phyloP scores from a whole-genome alignment of 345 rosid genomes.

The Lepidium sativum region DNA sequence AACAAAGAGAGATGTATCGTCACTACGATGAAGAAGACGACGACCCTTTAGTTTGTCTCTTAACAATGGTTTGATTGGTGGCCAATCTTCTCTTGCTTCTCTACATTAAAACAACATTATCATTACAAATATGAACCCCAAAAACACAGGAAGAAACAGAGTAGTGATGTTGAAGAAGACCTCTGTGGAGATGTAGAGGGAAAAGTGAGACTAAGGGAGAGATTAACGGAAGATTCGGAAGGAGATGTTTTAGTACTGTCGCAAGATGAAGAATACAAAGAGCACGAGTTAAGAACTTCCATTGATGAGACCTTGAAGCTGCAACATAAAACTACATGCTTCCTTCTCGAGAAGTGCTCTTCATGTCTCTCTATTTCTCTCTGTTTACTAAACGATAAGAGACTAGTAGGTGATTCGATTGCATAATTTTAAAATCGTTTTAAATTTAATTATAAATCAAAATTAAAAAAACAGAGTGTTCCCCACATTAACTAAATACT shows the following conservation, averaged over 20 bases:
- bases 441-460: neutral
- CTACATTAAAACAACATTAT: neutral
- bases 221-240: slow-evolving; percentile 25
- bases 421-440: slow-evolving; percentile 1
- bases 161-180: slow-evolving; percentile 12
- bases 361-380: slow-evolving; percentile 31
- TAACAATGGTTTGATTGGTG: slow-evolving; percentile 18
- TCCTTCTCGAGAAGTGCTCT: slow-evolving; percentile 15
- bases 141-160: slow-evolving; percentile 4
- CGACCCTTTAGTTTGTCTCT: slow-evolving; percentile 22
- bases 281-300: slow-evolving; percentile 19
- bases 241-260: slow-evolving; percentile 22
- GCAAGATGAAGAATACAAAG: slow-evolving; percentile 24
- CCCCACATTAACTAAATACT: slow-evolving; percentile 18
- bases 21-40: slow-evolving; percentile 9
- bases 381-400: slow-evolving; percentile 13
- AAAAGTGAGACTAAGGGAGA: slow-evolving; percentile 27
- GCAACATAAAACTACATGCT: slow-evolving; percentile 9
- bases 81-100: slow-evolving; percentile 23
- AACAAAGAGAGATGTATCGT: slow-evolving; percentile 29
- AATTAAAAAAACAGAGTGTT: neutral
- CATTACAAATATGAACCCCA: neutral
- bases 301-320: slow-evolving; percentile 19
- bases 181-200: slow-evolving; percentile 24
- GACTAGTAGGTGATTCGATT: slow-evolving; percentile 20